These are phyloP conservation scores for Lentinula lateritia DNA, from an alignment of 768 basidiomycete genomes.

Conservation along the genomic window DNA sequence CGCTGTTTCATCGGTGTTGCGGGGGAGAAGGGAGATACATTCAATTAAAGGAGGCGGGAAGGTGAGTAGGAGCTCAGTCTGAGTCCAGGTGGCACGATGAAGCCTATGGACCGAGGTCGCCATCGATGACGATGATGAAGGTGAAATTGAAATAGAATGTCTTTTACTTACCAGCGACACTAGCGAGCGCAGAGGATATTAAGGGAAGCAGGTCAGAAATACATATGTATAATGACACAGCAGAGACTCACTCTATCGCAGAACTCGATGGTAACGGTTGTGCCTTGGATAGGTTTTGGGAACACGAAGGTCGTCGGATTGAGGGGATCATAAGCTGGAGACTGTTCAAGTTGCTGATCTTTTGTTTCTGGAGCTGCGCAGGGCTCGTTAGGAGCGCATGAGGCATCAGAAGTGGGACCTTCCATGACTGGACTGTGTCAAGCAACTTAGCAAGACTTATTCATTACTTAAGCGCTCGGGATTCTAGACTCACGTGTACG, in stretches of 20 bases:
- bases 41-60: slow-evolving; percentile 76
- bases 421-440: background rate
- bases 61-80: slow-evolving; percentile 86
- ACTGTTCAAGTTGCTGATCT: background rate
- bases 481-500: background rate
- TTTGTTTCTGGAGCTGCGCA: background rate
- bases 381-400: background rate
- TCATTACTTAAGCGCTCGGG: background rate
- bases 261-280: slow-evolving; percentile 82
- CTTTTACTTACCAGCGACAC: slow-evolving; percentile 68
- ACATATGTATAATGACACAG: background rate
- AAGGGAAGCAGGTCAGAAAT: background rate
- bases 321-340: slow-evolving; percentile 10
- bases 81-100: slow-evolving; percentile 90
- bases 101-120: slow-evolving; percentile 48
- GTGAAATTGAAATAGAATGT: background rate
- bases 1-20: slow-evolving; percentile 75
- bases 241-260: slow-evolving; percentile 75
- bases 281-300: slow-evolving; percentile 36
- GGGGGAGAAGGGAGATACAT: slow-evolving; percentile 67
- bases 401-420: background rate
- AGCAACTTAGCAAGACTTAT: background rate
- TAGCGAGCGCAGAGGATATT: slow-evolving; percentile 18
- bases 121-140: background rate
- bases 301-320: slow-evolving; percentile 53